Base-by-base conservation (phyloP, 2,329 filamentous ascomycete genomes). In the Myriosclerotinia scirpicola region DNA sequence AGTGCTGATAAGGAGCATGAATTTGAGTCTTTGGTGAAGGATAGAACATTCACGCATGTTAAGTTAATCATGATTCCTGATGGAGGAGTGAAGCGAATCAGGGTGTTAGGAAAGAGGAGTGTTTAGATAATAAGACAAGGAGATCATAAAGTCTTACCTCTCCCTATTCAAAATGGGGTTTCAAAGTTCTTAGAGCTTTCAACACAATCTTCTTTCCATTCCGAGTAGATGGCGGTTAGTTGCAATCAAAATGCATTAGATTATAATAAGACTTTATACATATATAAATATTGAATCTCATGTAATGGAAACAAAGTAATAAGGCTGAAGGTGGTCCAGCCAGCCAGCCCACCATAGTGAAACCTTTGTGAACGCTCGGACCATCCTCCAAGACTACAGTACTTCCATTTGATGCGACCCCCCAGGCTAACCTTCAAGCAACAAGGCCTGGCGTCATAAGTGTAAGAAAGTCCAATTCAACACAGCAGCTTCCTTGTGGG, bases 41-140 rank as follows among this genome's bases (percentile, higher is more conserved):
- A 86, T 48, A 83, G 81, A 75, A 80, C 82, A 2, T 90, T 92
- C 74, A 92, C 90, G 15, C 93, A 95, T 79, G 87, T 93, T 30
- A 97, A 96, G 84, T 82, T 98, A 52, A 65, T 75, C 9, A 95
- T 97, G 76, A 92, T 97, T 72, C 94, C 94, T 0, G 93, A 98
- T 78, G 93, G 94, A 44, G 93, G 94, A 34, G 90, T 97, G 3
- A 97, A 96, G 86, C 83, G 93, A 70, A 84, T 97, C 71, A 86
- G 92, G 55, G 87, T 94, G 2, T 88, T 91, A 77, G 91, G 90
- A 2, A 87, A 84, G 75, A 82, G 87, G 52, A 70, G 67, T 55
- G 44, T 69, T 54, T 74, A 71, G 36, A 42, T 30, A 7, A 26
- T 9, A 15, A 44, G 11, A 63, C 11, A 48, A 46, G 42, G 30